Conservation (phyloP, 2,329 filamentous ascomycete species). For the Diaporthe amygdali region DNA sequence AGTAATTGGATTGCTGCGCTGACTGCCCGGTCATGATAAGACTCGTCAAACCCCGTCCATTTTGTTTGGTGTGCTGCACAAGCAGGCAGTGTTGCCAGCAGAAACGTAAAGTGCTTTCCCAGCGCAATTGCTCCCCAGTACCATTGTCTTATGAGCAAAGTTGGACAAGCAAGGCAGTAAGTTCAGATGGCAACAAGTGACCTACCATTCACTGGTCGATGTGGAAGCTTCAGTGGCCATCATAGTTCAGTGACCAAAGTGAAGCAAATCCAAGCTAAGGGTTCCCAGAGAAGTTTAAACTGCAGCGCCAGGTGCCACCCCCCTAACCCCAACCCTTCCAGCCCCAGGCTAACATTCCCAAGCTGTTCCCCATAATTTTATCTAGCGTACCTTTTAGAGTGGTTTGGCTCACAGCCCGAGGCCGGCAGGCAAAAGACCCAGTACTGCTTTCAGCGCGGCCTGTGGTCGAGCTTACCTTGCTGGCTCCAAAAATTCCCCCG, state of each 20-base stretch:
- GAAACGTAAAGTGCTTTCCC: not conserved
- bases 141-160: not conserved
- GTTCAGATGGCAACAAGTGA: no score
- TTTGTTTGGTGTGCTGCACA: not conserved
- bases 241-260: not conserved
- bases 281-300: not conserved
- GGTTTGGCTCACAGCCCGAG: not conserved
- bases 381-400: not conserved
- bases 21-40: no score
- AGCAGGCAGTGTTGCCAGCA: not conserved
- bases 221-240: not conserved
- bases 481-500: constrained; percentile 22
- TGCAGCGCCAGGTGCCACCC: not conserved
- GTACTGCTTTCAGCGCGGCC: not conserved
- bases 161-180: not conserved
- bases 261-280: not conserved
- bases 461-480: constrained; percentile 13
- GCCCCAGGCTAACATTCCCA: no score
- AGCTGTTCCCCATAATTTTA: not conserved
- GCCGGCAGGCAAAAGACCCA: constrained; percentile 18
- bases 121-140: not conserved
- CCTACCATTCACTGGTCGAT: not conserved
- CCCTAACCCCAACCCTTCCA: no score
- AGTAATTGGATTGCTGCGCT: no score
- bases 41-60: no score